Conservation (phyloP, 2,329 filamentous ascomycete species). For the Orbilia oligospora region DNA sequence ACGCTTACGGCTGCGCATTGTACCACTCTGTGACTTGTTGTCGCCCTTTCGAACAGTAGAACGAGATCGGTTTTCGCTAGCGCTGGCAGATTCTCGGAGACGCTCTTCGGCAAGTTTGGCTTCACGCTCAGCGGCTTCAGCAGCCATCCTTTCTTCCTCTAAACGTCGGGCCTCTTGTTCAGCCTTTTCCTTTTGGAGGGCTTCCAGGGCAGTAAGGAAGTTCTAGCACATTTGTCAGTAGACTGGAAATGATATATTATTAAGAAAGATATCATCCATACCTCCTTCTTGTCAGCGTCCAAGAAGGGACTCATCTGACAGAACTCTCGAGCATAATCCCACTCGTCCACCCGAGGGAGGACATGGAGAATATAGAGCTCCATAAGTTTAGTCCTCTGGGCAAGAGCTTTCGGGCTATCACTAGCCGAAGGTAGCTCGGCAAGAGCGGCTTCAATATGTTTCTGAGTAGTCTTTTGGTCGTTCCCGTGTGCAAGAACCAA, state of each 20-base stretch:
- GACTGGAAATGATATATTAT: background rate
- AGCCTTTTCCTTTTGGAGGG: constrained; percentile 85
- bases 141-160: constrained; percentile 75
- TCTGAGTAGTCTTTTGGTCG: constrained; percentile 86
- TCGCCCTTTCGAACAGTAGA: constrained; percentile 70
- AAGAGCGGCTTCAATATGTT: constrained; percentile 88
- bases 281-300: constrained; percentile 78
- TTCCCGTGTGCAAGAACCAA: constrained; percentile 90
- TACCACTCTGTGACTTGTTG: constrained; percentile 69
- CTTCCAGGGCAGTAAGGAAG: constrained; percentile 87
- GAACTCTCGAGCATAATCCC: constrained; percentile 94
- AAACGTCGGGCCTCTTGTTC: constrained; percentile 77
- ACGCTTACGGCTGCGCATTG: constrained; percentile 71
- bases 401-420: constrained; percentile 63
- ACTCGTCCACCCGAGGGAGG: constrained; percentile 91
- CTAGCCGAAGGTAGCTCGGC: constrained; percentile 73
- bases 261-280: constrained; percentile 27
- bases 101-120: constrained; percentile 68
- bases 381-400: constrained; percentile 84
- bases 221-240: constrained; percentile 71
- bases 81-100: constrained; percentile 67
- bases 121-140: constrained; percentile 72
- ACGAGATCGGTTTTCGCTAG: constrained; percentile 72
- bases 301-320: constrained; percentile 87
- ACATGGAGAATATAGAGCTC: constrained; percentile 97